These are phyloP conservation scores for Reutealis trisperma DNA, from an alignment of 345 rosid genomes.

Conservation along the genomic window DNA sequence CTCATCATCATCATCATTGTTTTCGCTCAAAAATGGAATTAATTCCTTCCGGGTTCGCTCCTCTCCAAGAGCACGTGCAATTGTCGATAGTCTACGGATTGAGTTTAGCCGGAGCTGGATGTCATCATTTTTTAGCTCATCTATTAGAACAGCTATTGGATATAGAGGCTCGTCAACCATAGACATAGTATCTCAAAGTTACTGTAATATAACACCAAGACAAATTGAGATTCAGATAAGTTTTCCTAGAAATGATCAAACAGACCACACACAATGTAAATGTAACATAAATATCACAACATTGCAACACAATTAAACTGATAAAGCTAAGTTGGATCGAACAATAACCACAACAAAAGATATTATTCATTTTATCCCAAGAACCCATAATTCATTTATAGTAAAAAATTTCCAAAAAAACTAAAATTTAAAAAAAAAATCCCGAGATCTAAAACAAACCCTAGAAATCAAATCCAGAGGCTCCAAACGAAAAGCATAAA, in stretches of 20 bases:
- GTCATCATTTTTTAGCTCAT: constrained; percentile 92
- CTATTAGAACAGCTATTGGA: constrained; percentile 88
- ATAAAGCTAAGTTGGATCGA: constrained; percentile 1
- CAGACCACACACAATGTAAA: not conserved
- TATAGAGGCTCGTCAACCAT: constrained; percentile 84
- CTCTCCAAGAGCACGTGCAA: constrained; percentile 97
- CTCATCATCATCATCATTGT: constrained; percentile 96
- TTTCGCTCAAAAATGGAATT: constrained; percentile 86
- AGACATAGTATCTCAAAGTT: constrained; percentile 46
- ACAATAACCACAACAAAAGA: not conserved
- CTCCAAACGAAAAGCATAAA: not conserved
- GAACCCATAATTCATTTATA: not conserved
- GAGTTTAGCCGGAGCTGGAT: constrained; percentile 91
- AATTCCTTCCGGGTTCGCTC: constrained; percentile 89
- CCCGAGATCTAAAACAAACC: constrained; percentile 27
- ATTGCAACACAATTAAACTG: not conserved
- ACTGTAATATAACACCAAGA: not conserved
- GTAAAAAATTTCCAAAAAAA: not conserved
- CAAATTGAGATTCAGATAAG: not conserved
- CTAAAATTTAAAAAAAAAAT: constrained; percentile 3
- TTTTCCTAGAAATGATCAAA: not conserved
- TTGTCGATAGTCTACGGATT: constrained; percentile 83
- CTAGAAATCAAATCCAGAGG: constrained; percentile 25
- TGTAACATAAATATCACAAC: not conserved
- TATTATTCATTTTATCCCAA: not conserved